A percentile compares a stretch with the other conserved stretches of the same genome.
phyloP scores from a whole-genome alignment of 2,329 filamentous ascomycete species.

The Paecilomyces sp. region DNA sequence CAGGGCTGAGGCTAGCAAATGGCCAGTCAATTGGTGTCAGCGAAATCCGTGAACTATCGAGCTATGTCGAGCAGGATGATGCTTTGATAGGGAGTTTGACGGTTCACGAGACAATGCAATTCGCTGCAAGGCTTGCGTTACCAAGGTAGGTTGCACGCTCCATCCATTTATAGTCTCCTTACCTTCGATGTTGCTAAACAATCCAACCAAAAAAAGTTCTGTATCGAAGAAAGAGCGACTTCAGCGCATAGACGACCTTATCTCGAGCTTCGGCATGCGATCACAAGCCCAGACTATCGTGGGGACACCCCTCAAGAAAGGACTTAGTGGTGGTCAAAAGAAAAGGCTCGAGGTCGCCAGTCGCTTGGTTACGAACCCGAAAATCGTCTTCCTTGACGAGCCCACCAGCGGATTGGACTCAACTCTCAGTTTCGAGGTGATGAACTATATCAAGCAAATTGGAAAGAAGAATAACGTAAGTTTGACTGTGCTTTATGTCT shows the following conservation, averaged over 20 bases:
- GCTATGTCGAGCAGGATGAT: slow-evolving; percentile 84
- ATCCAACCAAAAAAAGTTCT: slow-evolving; percentile 24
- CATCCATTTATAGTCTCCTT: background rate
- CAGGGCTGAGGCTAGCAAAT: slow-evolving; percentile 56
- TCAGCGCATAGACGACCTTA: slow-evolving; percentile 57
- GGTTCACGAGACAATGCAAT: slow-evolving; percentile 70
- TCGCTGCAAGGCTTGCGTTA: slow-evolving; percentile 63
- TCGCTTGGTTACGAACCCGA: slow-evolving; percentile 72
- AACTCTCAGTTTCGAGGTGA: slow-evolving; percentile 66
- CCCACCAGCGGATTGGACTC: slow-evolving; percentile 80
- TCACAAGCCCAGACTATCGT: slow-evolving; percentile 64
- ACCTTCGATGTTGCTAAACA: background rate
- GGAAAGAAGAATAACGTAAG: slow-evolving; percentile 59
- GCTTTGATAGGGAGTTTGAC: slow-evolving; percentile 74
- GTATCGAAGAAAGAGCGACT: slow-evolving; percentile 53
- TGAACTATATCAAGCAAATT: slow-evolving; percentile 62
- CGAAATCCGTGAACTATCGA: slow-evolving; percentile 47
- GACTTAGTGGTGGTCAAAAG: slow-evolving; percentile 81
- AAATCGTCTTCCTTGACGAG: slow-evolving; percentile 76
- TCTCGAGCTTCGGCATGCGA: slow-evolving; percentile 66
- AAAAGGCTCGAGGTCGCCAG: slow-evolving; percentile 71
- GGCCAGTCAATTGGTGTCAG: slow-evolving; percentile 43
- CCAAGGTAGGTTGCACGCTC: slow-evolving; percentile 36
- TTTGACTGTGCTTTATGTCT: background rate
- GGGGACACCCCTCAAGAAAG: slow-evolving; percentile 75